These are phyloP conservation scores for Solanum okadae DNA, from an alignment of 257 asterid genomes.

Conservation along the genomic window DNA sequence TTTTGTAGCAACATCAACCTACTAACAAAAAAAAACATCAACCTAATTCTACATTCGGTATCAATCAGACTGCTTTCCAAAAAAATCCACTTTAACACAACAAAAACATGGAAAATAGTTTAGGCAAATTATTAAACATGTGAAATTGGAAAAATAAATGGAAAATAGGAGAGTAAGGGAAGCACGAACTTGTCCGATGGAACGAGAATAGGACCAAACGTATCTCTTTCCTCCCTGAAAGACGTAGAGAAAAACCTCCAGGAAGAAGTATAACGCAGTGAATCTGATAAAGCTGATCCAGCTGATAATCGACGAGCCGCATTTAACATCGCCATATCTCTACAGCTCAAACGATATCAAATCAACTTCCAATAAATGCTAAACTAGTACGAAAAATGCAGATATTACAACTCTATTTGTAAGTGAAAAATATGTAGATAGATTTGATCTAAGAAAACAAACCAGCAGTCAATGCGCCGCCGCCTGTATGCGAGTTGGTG, in stretches of 20 bases:
- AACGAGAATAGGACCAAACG: slow-evolving; percentile 89
- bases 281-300: slow-evolving; percentile 14
- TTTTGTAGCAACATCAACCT: no score
- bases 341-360: neutral
- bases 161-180: neutral
- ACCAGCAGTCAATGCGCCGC: neutral
- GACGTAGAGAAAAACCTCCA: slow-evolving; percentile 57
- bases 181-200: slow-evolving; percentile 59
- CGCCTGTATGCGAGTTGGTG: neutral
- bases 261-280: slow-evolving; percentile 19
- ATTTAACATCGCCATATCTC: slow-evolving; percentile 41
- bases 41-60: neutral
- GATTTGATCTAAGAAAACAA: neutral
- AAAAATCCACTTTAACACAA: neutral
- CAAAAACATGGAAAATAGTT: neutral
- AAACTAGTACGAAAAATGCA: neutral
- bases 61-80: neutral
- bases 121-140: neutral
- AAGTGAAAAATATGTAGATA: no score
- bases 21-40: neutral
- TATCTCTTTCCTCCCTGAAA: slow-evolving; percentile 80
- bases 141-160: neutral
- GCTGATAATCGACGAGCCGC: slow-evolving; percentile 49
- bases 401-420: neutral
- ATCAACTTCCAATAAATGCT: neutral